A percentile compares a stretch with the other conserved stretches of the same genome.
These are phyloP conservation scores for Coemansia sp. DNA, from an alignment of 192 early-diverging fungal genomes.

Conservation along the genomic window DNA sequence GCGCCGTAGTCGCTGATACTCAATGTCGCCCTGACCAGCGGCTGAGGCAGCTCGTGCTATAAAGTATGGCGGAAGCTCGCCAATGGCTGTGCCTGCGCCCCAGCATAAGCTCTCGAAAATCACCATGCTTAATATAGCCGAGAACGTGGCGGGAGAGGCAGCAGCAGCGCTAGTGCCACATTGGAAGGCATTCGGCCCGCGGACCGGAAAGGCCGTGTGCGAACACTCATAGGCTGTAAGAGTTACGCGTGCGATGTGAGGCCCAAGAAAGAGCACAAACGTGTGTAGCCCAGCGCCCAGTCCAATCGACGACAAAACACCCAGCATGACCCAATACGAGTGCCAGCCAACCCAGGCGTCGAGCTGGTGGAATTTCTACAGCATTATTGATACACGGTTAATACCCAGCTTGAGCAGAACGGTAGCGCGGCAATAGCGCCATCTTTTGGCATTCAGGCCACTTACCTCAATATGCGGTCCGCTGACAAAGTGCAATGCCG, in stretches of 20 bases:
- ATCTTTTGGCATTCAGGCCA: neutral
- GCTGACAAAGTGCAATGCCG: conserved; percentile 39
- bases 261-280: conserved; percentile 92
- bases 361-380: conserved; percentile 34
- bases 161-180: conserved; percentile 27
- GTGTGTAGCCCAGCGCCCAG: conserved; percentile 95
- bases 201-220: conserved; percentile 70
- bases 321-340: conserved; percentile 86
- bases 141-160: conserved; percentile 56
- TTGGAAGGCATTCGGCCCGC: conserved; percentile 64
- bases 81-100: conserved; percentile 91
- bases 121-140: conserved; percentile 70
- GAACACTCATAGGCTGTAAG: conserved; percentile 84
- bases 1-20: conserved; percentile 48
- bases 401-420: neutral
- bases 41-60: conserved; percentile 74
- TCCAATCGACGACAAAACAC: conserved; percentile 88
- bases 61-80: conserved; percentile 96
- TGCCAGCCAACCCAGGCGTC: conserved; percentile 79
- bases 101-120: conserved; percentile 84
- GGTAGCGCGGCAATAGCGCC: neutral
- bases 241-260: conserved; percentile 90
- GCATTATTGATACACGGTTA: neutral
- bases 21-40: conserved; percentile 38
- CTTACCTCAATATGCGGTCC: conserved; percentile 41